phyloP scores from a whole-genome alignment of 1,284 basidiomycete genomes.

The Fistulina hepatica region DNA sequence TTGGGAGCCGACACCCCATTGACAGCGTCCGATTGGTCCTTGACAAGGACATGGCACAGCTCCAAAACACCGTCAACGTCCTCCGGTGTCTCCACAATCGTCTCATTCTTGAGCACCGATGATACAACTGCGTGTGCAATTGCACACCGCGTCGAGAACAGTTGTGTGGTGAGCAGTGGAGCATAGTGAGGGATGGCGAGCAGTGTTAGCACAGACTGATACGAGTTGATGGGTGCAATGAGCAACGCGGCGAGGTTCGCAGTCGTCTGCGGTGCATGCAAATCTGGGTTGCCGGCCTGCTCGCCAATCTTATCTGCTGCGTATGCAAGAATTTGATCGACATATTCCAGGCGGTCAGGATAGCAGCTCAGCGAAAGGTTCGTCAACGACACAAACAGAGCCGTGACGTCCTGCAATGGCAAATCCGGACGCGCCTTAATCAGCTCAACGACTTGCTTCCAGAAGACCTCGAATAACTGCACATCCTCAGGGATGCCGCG shows the following conservation, averaged over 20 bases:
- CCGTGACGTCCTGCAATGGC: slow-evolving; percentile 91
- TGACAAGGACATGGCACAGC: slow-evolving; percentile 82
- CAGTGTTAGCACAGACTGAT: slow-evolving; percentile 86
- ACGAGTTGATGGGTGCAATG: slow-evolving; percentile 86
- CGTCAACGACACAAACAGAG: slow-evolving; percentile 83
- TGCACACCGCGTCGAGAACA: slow-evolving; percentile 79
- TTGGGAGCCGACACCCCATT: slow-evolving; percentile 25
- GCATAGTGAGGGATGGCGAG: slow-evolving; percentile 86
- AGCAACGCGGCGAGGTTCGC: slow-evolving; percentile 83
- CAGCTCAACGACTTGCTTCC: slow-evolving; percentile 94
- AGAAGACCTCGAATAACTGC: slow-evolving; percentile 91
- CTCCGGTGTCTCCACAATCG: slow-evolving; percentile 79
- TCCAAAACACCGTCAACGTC: slow-evolving; percentile 89
- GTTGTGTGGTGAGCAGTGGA: slow-evolving; percentile 71
- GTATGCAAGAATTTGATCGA: slow-evolving; percentile 87
- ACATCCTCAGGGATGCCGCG: slow-evolving; percentile 89
- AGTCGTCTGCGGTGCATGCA: slow-evolving; percentile 79
- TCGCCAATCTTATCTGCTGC: slow-evolving; percentile 79
- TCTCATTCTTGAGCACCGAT: slow-evolving; percentile 90
- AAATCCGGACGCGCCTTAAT: slow-evolving; percentile 96
- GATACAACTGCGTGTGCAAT: slow-evolving; percentile 89
- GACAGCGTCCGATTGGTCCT: slow-evolving; percentile 65
- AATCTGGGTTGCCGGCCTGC: slow-evolving; percentile 62
- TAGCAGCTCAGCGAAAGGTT: slow-evolving; percentile 93
- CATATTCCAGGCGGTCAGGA: slow-evolving; percentile 88